Evolutionary conservation across 2,329 filamentous ascomycete species (phyloP), one percentile per base, ranked within the genome.

Genomic region (Fusarium torulosum): DNA sequence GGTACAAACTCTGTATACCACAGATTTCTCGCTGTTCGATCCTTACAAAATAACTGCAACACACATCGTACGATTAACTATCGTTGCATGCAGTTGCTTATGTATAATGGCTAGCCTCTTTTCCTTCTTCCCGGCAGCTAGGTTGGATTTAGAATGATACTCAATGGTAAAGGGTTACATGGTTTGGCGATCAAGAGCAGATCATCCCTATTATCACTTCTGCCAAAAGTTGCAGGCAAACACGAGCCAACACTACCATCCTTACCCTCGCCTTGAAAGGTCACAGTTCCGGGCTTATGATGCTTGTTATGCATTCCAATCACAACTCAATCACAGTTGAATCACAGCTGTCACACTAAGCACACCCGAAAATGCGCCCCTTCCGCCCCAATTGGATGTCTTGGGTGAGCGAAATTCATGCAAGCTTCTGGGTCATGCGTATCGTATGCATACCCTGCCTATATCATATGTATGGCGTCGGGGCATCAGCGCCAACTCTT

Each of bases 291-390:
- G 41, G 46, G 27, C 21, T 50, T 20, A n/a, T 35, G 27, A 46
- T 52, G 50, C 60, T 20, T 60, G 33, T 44, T 27, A 29, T 53
- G 23, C 50, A 56, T 69, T 65, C 50, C 43, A 43, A 43, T 54
- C 54, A 59, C 53, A 50, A 14, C 46, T 19, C 14, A n/a, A 49
- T 53, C 63, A 67, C 59, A 67, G 21, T 45, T 52, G 9, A 38
- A 38, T 56, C 59, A 62, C 59, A 47, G 25, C 35, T 53, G 43
- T 44, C 51, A 51, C 63, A 51, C 33, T 43, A 33, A 19, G 40
- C 33, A 35, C 17, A 37, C 35, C 17, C 19, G 4, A n/a, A 19
- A 63, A 23, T 47, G 33, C 41, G 57, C 49, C 31, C 44, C 23
- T 40, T 53, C 29, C 20, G 19, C 47, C 21, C 37, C 47, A 54